Base-by-base conservation (phyloP, 306 rosid species). In the Carpinus fangiana region DNA sequence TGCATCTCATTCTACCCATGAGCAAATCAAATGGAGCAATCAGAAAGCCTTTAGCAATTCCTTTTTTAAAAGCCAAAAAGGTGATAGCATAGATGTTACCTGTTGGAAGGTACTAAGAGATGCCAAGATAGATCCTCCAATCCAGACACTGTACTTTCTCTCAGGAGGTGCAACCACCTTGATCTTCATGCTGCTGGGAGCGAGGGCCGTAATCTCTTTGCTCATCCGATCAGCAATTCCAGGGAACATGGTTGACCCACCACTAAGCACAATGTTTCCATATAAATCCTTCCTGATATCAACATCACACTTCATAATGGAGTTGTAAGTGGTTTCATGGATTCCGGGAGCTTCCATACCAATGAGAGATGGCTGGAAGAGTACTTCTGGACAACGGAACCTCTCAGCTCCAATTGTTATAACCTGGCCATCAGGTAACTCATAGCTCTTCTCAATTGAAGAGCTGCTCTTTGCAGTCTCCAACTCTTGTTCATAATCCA, bases 121-220 rank as follows among this genome's bases (percentile, higher is more conserved):
- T 82, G 94, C 94, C 65, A 90, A 81, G 83, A 90, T 90, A 55
- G 94, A 90, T 45, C 94, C 94, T 86, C 94, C 94, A 41, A 90
- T 90, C 94, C 94, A 90, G 74, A 90, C 94, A 88, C 94, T 90
- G 85, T 88, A 90, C 73, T 90, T 90, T 69, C 94, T 86, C 80
- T 90, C 94, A 0, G 94, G 94, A 78, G 94, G 94, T 14, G 94
- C 94, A 65, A 90, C 94, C 61, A 90, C 94, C 88, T 90, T 90
- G 81, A 90, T 90, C 82, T 90, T 90, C 94, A 90, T 90, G 92
- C 94, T 90, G 80, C 94, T 90, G 3, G 94, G 94, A 46, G 94
- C 94, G 73, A 90, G 94, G 47, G 92, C 92, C 1, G 90, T 84
- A 21, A 90, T 90, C 86, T 90, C 94, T 86, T 90, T 90, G 90